Evolutionary conservation across 768 basidiomycete species (phyloP).

Genomic region (Pleurotus citrinopileatus): DNA sequence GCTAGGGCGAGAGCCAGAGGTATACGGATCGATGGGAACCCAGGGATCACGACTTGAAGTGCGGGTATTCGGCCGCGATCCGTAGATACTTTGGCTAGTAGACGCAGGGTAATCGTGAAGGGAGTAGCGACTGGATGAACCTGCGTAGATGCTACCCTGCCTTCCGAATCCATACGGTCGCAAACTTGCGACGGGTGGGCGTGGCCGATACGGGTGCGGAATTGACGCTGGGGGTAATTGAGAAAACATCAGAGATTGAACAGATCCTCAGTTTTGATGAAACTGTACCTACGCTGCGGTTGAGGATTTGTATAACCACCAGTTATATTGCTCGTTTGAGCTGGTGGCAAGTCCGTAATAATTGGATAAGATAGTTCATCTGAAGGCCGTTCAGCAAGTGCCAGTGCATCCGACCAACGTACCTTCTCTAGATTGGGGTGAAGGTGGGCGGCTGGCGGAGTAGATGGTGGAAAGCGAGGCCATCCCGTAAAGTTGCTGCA

Average conservation of each 20-base stretch:
- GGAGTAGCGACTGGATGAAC: not conserved
- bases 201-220: too few species aligned
- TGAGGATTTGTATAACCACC: too few species aligned
- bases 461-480: not conserved
- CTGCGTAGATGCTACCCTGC: not conserved
- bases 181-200: too few species aligned
- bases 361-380: too few species aligned
- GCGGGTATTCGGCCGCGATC: not conserved
- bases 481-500: too few species aligned
- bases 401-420: not conserved
- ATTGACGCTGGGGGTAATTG: too few species aligned
- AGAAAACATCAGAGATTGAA: too few species aligned
- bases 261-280: too few species aligned
- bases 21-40: not conserved
- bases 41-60: not conserved
- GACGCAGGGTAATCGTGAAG: not conserved
- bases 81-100: not conserved
- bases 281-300: too few species aligned
- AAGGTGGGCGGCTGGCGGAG: not conserved
- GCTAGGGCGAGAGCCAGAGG: not conserved
- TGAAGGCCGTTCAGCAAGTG: not conserved
- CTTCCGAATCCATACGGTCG: not conserved
- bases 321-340: too few species aligned
- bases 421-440: not conserved
- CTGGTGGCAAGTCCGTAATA: too few species aligned